Conservation (phyloP, 73 alveolate species). For the Paramecium primaurelia region DNA sequence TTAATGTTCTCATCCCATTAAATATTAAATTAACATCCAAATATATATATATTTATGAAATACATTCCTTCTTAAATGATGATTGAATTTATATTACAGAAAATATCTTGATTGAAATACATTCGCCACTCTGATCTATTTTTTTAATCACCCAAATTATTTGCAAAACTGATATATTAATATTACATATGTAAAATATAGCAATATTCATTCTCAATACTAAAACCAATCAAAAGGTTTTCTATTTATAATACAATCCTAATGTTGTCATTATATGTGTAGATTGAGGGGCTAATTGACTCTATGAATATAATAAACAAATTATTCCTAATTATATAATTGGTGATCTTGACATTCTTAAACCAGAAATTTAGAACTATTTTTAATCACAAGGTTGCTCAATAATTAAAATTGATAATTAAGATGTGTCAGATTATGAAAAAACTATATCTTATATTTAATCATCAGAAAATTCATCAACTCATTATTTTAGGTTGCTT, state of each 20-base stretch:
- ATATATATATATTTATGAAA: background rate
- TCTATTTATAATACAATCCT: background rate
- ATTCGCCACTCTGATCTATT: conserved; percentile 6
- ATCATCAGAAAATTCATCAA: background rate
- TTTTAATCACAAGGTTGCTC: background rate
- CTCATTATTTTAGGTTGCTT: background rate
- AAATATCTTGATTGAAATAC: background rate
- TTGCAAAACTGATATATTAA: background rate
- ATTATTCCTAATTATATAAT: background rate
- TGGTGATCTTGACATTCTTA: conserved; percentile 14
- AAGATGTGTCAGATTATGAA: conserved; percentile 25
- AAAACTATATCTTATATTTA: background rate
- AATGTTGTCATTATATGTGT: background rate
- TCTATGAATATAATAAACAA: background rate
- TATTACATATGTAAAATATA: background rate
- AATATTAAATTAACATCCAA: background rate
- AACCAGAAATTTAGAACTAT: background rate
- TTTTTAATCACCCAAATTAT: background rate
- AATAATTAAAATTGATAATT: background rate
- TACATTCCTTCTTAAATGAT: background rate
- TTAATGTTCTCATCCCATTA: background rate
- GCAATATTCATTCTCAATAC: background rate
- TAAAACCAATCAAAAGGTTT: background rate
- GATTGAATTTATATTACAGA: background rate
- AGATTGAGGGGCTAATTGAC: conserved; percentile 30